Evolutionary conservation across 306 rosid genomes (phyloP).

Genomic region (Lathyrus tuberosus): DNA sequence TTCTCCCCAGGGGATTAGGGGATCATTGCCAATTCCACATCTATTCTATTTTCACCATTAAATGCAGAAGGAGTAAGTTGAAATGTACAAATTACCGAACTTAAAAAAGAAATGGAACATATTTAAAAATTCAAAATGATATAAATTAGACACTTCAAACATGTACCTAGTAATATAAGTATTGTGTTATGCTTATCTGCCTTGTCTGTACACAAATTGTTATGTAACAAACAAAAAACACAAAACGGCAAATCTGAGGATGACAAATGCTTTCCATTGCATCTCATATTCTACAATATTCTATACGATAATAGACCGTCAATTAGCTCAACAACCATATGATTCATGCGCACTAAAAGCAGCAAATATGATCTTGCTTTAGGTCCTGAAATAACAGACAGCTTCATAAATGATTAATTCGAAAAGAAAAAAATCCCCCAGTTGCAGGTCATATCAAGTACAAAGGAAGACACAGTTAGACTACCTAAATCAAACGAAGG

Average conservation of each 20-base stretch:
- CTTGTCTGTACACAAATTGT: not conserved
- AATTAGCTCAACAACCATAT: slow-evolving; percentile 46
- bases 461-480: not conserved
- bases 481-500: slow-evolving; percentile 76
- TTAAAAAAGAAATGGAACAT: not conserved
- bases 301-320: slow-evolving; percentile 53
- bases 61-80: not conserved
- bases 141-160: not conserved
- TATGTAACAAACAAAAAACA: slow-evolving; percentile 6
- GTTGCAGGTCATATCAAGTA: slow-evolving; percentile 17
- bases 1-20: too few relatives aligned
- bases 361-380: slow-evolving; percentile 59
- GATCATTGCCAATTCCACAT: not conserved
- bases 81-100: not conserved
- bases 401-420: slow-evolving; percentile 13
- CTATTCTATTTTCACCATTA: not conserved
- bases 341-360: slow-evolving; percentile 56
- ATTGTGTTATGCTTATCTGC: not conserved
- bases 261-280: slow-evolving; percentile 24
- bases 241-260: not conserved
- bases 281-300: slow-evolving; percentile 41
- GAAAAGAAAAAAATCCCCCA: not conserved
- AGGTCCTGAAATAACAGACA: slow-evolving; percentile 45
- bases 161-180: not conserved
- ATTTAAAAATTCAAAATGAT: not conserved